These are phyloP conservation scores for Aspergillus hiratsukae DNA, from an alignment of 2,329 filamentous ascomycete genomes.

Conservation along the genomic window DNA sequence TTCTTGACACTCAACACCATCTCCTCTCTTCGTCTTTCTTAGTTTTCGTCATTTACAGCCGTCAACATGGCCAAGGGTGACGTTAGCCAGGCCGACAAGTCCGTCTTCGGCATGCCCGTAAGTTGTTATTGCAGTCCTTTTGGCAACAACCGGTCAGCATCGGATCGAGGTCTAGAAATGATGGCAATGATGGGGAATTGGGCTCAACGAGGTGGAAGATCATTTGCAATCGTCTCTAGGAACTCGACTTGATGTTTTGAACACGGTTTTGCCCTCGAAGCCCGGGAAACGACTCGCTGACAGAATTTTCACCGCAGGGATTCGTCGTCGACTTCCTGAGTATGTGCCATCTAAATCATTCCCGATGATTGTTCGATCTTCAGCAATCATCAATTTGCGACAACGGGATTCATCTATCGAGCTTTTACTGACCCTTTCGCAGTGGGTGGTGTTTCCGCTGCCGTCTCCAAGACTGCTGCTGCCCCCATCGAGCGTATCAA, in stretches of 20 bases:
- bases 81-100: constrained; percentile 49
- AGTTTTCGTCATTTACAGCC: constrained; percentile 39
- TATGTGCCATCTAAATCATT: constrained; percentile 54
- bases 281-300: constrained; percentile 21
- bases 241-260: not conserved
- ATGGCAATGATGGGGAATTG: not conserved
- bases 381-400: constrained; percentile 7
- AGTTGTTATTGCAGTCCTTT: constrained; percentile 24
- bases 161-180: constrained; percentile 7
- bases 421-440: constrained; percentile 42
- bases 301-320: constrained; percentile 53
- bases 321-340: constrained; percentile 99
- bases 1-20: constrained; percentile 31
- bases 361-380: constrained; percentile 3
- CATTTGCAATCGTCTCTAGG: not conserved
- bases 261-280: not conserved
- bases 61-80: constrained; percentile 47
- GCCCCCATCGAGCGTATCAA: constrained; percentile 99
- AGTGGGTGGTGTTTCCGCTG: constrained; percentile 99
- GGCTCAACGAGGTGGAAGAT: not conserved
- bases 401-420: not conserved
- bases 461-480: constrained; percentile 99
- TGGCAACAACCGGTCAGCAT: constrained; percentile 9
- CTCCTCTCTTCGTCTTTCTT: constrained; percentile 36
- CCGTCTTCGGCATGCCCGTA: constrained; percentile 51